These are phyloP conservation scores for Astrothelium macrocarpum DNA, from an alignment of 495 filamentous ascomycete species.

Conservation along the genomic window DNA sequence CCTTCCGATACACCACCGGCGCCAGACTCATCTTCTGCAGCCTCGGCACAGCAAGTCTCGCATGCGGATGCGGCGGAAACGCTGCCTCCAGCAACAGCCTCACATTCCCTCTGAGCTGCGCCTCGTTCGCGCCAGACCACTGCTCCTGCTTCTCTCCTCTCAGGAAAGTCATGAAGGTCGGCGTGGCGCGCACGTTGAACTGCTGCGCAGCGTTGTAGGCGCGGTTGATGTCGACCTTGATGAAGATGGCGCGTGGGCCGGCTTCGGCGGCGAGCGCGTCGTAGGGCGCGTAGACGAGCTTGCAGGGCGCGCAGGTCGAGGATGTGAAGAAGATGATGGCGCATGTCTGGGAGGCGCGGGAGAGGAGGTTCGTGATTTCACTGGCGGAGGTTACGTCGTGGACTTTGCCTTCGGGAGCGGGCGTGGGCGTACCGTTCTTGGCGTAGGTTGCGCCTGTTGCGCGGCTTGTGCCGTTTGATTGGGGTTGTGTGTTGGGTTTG, in stretches of 20 bases:
- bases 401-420: constrained; percentile 32
- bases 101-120: constrained; percentile 60
- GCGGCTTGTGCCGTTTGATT: not conserved
- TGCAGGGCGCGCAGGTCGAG: constrained; percentile 77
- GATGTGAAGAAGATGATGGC: constrained; percentile 91
- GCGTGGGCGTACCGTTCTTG: not conserved
- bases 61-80: constrained; percentile 67
- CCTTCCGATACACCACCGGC: constrained; percentile 64
- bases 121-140: constrained; percentile 69
- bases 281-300: constrained; percentile 70
- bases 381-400: constrained; percentile 43
- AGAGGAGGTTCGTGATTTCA: constrained; percentile 53
- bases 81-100: constrained; percentile 66
- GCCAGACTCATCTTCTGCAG: constrained; percentile 53
- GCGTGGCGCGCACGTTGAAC: constrained; percentile 66
- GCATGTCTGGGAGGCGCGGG: constrained; percentile 50
- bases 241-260: constrained; percentile 57
- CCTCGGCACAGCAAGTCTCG: constrained; percentile 55
- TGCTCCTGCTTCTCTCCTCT: constrained; percentile 64
- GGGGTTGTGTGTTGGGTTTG: not conserved
- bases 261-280: constrained; percentile 69
- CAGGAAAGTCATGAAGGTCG: constrained; percentile 85
- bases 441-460: not conserved
- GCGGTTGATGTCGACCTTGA: constrained; percentile 71
- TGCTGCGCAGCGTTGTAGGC: constrained; percentile 55